Evolutionary conservation across 1,284 basidiomycete species (phyloP).

Genomic region (Filobasidium uniguttulatum): DNA sequence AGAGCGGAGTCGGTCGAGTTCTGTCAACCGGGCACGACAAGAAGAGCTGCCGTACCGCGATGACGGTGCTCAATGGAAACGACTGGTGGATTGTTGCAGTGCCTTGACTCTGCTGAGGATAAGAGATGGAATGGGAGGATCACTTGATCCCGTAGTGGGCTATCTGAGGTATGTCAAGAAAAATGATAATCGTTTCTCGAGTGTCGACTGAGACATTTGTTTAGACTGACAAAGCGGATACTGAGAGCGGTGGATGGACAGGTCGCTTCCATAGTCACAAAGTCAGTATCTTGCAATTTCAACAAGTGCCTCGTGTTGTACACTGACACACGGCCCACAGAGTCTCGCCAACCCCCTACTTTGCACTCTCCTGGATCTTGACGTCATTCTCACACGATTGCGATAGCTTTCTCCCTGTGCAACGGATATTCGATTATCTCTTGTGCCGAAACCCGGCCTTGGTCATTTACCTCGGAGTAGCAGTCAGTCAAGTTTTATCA

Average conservation of each 20-base stretch:
- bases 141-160: conserved; percentile 71
- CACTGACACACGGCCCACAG: conserved; percentile 28
- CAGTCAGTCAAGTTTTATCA: conserved; percentile 43
- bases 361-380: conserved; percentile 75
- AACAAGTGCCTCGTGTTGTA: not conserved
- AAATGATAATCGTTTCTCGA: not conserved
- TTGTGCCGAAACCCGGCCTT: conserved; percentile 65
- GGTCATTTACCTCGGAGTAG: conserved; percentile 65
- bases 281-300: conserved; percentile 36
- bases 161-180: conserved; percentile 49
- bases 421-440: conserved; percentile 78
- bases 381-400: conserved; percentile 85
- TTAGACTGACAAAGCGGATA: conserved; percentile 57
- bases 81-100: conserved; percentile 47
- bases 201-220: not conserved
- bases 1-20: too few relatives aligned
- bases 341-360: conserved; percentile 59
- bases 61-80: conserved; percentile 43
- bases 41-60: too few relatives aligned
- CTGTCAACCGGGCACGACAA: too few relatives aligned
- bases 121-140: conserved; percentile 74
- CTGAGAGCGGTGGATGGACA: conserved; percentile 54
- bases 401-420: conserved; percentile 65
- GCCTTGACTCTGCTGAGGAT: conserved; percentile 56
- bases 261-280: conserved; percentile 54